Percentiles rank a stretch among this genome's conserved stretches.
These are phyloP conservation scores for Nevesoporus exiguus DNA, from an alignment of 768 basidiomycete species.

Conservation along the genomic window DNA sequence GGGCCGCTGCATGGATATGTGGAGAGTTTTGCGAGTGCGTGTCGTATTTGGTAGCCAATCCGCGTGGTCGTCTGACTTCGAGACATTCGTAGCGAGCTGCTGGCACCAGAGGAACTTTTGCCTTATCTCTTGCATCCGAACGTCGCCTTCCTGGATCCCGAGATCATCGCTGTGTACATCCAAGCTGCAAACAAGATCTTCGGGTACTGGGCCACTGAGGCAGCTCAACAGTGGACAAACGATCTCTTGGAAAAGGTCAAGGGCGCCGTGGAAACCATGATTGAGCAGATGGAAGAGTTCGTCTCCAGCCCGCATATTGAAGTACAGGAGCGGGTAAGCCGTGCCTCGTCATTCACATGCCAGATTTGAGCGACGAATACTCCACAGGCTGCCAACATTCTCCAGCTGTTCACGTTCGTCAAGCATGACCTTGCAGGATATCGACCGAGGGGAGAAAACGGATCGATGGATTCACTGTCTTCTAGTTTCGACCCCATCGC, in stretches of 20 bases:
- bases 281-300: slow-evolving; percentile 57
- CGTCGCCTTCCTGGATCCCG: slow-evolving; percentile 53
- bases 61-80: neutral
- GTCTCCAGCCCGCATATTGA: slow-evolving; percentile 69
- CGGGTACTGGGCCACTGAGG: slow-evolving; percentile 75
- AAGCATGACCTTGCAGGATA: slow-evolving; percentile 64
- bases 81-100: slow-evolving; percentile 55
- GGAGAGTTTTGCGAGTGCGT: slow-evolving; percentile 90
- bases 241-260: slow-evolving; percentile 65
- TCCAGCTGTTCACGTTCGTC: slow-evolving; percentile 74
- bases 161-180: slow-evolving; percentile 74
- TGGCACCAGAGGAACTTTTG: slow-evolving; percentile 71
- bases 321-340: slow-evolving; percentile 84
- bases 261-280: slow-evolving; percentile 57
- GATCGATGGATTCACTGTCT: slow-evolving; percentile 36
- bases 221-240: slow-evolving; percentile 75
- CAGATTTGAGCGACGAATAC: neutral
- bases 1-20: slow-evolving; percentile 96
- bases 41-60: neutral
- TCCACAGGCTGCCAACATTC: slow-evolving; percentile 72
- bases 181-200: slow-evolving; percentile 86
- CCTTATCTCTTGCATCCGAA: slow-evolving; percentile 63
- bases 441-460: slow-evolving; percentile 39
- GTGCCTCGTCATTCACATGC: neutral
- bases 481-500: slow-evolving; percentile 37